These are phyloP conservation scores for Isabelozyma pseudorhagii DNA, from an alignment of 805 yeast genomes.

Conservation along the genomic window DNA sequence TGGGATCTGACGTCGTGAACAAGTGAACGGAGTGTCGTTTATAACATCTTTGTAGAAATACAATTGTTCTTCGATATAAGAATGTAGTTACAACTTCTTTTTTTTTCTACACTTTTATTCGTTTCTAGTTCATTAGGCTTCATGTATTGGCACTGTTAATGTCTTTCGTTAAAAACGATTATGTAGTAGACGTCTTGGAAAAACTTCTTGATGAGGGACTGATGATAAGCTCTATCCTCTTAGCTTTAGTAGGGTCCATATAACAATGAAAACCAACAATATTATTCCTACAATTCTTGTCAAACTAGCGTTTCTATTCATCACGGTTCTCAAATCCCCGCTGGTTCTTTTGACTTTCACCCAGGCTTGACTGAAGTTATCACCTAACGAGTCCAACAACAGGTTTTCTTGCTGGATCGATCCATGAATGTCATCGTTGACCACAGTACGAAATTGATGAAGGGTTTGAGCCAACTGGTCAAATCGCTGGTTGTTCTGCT, in stretches of 20 bases:
- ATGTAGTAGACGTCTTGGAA: no score
- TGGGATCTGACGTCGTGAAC: conserved; percentile 74
- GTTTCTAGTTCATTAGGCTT: neutral
- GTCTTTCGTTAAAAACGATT: no score
- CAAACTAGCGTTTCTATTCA: conserved; percentile 40
- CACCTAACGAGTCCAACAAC: conserved; percentile 35
- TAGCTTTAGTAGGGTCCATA: conserved; percentile 36
- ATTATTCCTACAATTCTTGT: conserved; percentile 35
- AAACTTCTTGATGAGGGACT: no score
- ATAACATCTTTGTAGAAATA: conserved; percentile 1
- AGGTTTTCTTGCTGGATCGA: conserved; percentile 38
- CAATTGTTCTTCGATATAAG: neutral
- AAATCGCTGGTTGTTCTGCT: conserved; percentile 40
- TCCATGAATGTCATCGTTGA: conserved; percentile 40
- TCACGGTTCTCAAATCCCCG: conserved; percentile 36
- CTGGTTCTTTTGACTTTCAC: conserved; percentile 36
- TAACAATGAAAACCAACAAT: conserved; percentile 28
- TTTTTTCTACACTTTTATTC: neutral
- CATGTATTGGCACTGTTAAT: no score
- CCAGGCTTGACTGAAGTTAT: conserved; percentile 37
- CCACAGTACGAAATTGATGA: conserved; percentile 40
- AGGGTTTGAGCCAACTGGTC: conserved; percentile 42
- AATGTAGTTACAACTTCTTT: no score
- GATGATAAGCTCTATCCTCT: neutral
- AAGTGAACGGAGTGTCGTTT: conserved; percentile 10